Conservation (phyloP, 345 rosid genomes). For the Gossypium mustelinum region DNA sequence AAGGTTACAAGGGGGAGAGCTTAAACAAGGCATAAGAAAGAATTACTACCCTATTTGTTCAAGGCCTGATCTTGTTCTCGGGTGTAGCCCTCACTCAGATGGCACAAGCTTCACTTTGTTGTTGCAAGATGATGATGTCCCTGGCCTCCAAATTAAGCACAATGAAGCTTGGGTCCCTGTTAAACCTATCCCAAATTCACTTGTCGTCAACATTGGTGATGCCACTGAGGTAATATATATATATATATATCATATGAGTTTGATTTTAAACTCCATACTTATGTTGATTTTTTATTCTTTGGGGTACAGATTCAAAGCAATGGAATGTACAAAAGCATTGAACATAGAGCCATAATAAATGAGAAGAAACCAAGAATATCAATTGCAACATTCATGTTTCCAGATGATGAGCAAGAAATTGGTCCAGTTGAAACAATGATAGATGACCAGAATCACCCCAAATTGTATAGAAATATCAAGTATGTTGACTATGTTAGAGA, state of each 20-base stretch:
- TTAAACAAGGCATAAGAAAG: conserved; percentile 6
- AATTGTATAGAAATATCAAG: not conserved
- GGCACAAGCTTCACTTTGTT: not conserved
- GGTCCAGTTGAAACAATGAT: conserved; percentile 5
- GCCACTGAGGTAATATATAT: not conserved
- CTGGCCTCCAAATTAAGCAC: conserved; percentile 3
- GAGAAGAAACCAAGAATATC: not conserved
- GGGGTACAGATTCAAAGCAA: conserved; percentile 17
- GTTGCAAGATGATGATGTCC: conserved; percentile 3
- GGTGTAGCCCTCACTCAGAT: not conserved
- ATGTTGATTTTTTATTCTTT: no score
- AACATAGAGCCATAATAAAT: conserved; percentile 28
- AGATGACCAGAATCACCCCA: not conserved
- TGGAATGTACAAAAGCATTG: conserved; percentile 30
- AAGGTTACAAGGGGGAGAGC: not conserved
- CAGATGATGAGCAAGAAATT: conserved; percentile 10
- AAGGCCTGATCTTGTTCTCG: conserved; percentile 4
- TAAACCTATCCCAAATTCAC: not conserved
- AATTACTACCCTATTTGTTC: not conserved
- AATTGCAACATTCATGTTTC: conserved; percentile 4
- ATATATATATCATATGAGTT: no score
- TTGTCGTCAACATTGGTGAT: not conserved
- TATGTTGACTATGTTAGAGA: not conserved
- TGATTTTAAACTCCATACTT: no score
- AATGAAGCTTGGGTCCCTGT: not conserved